A percentile compares a stretch with the other conserved stretches of the same genome.
These are phyloP conservation scores for Corchorus olitorius DNA, from an alignment of 345 rosid species.

Conservation along the genomic window DNA sequence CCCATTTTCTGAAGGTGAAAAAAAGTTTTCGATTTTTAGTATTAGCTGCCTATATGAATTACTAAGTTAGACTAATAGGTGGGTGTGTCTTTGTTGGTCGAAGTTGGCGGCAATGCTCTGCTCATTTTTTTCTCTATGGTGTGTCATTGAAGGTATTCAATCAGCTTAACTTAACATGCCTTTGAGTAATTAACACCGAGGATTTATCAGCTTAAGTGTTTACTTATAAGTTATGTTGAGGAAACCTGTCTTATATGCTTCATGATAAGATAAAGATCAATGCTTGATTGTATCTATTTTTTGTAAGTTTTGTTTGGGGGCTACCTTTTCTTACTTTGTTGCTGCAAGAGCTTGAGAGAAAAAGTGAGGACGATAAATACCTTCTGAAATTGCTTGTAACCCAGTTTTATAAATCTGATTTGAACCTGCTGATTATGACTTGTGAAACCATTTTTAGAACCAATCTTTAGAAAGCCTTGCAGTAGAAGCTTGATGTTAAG, in stretches of 20 bases:
- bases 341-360: not conserved
- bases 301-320: not conserved
- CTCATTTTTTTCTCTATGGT: not conserved
- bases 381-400: not conserved
- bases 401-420: not conserved
- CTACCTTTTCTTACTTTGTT: not conserved
- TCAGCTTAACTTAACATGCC: not conserved
- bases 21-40: not conserved
- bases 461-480: conserved; percentile 8
- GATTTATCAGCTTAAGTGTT: not conserved
- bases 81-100: not conserved
- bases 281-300: not conserved
- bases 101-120: not conserved
- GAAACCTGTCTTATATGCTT: not conserved
- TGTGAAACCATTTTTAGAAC: not conserved
- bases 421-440: not conserved
- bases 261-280: not conserved
- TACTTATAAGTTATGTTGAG: not conserved
- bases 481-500: not conserved
- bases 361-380: not conserved
- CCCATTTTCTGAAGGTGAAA: not conserved
- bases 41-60: not conserved
- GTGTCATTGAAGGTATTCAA: not conserved
- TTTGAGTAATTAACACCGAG: not conserved
- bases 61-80: not conserved